Conservation (phyloP, 345 rosid genomes). For the Geranium rotundifolium region DNA sequence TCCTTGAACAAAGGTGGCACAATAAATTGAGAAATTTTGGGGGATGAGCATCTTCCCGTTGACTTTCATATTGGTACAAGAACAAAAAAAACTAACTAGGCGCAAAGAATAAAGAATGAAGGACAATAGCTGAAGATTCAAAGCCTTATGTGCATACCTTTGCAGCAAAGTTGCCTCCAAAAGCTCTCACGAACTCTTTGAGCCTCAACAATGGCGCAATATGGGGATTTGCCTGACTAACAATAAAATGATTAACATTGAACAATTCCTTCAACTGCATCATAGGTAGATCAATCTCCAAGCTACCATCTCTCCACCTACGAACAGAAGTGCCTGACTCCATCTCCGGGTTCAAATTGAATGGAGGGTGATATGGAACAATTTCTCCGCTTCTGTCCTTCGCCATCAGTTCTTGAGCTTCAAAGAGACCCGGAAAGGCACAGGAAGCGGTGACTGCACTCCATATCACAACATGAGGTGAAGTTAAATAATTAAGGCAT, state of each 20-base stretch:
- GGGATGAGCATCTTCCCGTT: not conserved
- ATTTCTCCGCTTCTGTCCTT: slow-evolving; percentile 90
- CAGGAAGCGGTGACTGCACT: slow-evolving; percentile 98
- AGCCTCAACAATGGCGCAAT: slow-evolving; percentile 73
- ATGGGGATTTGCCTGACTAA: slow-evolving; percentile 98
- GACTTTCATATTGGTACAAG: not conserved
- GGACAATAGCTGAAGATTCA: not conserved
- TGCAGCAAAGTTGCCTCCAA: slow-evolving; percentile 95
- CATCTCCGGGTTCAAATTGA: slow-evolving; percentile 70
- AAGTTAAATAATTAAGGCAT: slow-evolving; percentile 91
- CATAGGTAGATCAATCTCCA: slow-evolving; percentile 97
- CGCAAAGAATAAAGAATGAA: not conserved
- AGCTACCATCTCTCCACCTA: slow-evolving; percentile 97
- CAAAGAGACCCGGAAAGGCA: slow-evolving; percentile 95
- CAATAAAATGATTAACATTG: slow-evolving; percentile 95
- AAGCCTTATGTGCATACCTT: slow-evolving; percentile 41
- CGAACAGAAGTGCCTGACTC: slow-evolving; percentile 52
- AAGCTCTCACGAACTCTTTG: slow-evolving; percentile 70
- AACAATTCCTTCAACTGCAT: slow-evolving; percentile 94
- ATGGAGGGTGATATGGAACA: slow-evolving; percentile 95
- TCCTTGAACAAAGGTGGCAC: too few relatives aligned
- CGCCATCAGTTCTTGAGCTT: slow-evolving; percentile 98
- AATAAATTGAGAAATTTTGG: not conserved
- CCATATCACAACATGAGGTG: slow-evolving; percentile 99
- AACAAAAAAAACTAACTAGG: too few relatives aligned